phyloP scores from a whole-genome alignment of 169 alveolate species.

The Eimeria acervulina region DNA sequence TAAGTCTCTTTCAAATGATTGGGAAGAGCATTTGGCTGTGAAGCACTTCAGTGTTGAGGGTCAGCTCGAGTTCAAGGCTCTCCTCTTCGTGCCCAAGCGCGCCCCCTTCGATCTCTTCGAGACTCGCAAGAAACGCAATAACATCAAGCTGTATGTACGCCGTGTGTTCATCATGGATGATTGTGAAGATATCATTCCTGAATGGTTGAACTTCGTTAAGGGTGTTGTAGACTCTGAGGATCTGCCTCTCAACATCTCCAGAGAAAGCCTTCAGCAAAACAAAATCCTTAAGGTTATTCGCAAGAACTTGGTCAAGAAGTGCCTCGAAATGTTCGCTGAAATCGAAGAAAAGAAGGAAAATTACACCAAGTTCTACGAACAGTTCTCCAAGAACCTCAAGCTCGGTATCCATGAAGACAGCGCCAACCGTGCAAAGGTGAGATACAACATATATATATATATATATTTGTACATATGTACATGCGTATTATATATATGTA shows the following conservation, averaged over 20 bases:
- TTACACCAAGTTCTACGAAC: conserved; percentile 99
- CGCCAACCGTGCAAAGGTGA: conserved; percentile 95
- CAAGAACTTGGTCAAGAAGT: conserved; percentile 98
- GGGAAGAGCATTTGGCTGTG: conserved; percentile 99
- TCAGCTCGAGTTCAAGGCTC: conserved; percentile 99
- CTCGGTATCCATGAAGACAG: conserved; percentile 99
- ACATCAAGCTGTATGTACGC: conserved; percentile 99
- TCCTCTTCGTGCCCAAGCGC: conserved; percentile 99
- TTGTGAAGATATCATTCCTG: conserved; percentile 99
- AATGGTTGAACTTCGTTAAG: conserved; percentile 98
- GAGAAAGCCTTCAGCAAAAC: conserved; percentile 99
- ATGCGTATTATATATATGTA: too few species aligned
- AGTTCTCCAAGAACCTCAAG: conserved; percentile 99
- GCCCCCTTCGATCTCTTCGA: conserved; percentile 99
- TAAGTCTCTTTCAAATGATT: conserved; percentile 99
- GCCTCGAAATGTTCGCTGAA: conserved; percentile 98
- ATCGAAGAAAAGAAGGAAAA: conserved; percentile 98
- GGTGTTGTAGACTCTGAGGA: conserved; percentile 99
- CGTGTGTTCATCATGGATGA: conserved; percentile 99
- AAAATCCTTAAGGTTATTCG: conserved; percentile 99
- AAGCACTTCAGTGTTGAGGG: conserved; percentile 99
- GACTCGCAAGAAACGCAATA: conserved; percentile 99
- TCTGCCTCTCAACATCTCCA: conserved; percentile 98
- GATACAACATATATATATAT: too few species aligned
- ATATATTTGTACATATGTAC: too few species aligned